Evolutionary conservation across 2,329 filamentous ascomycete genomes (phyloP).

Genomic region (Scortechinia acanthostroma): DNA sequence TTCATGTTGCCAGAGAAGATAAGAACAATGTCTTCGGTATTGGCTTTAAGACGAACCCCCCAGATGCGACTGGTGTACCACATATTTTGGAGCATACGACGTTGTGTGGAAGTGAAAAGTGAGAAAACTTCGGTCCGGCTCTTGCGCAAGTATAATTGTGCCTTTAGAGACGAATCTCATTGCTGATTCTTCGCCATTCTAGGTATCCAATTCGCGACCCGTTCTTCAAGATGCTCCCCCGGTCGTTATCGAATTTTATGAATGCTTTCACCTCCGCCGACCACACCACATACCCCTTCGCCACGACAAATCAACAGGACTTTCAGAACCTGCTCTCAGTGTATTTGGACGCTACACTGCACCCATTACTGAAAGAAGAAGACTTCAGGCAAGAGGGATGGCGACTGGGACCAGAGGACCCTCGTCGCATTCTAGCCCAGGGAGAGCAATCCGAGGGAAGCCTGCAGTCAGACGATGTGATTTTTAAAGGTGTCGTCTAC

Average conservation of each 20-base stretch:
- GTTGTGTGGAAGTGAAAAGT: slow-evolving; percentile 69
- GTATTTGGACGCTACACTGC: slow-evolving; percentile 67
- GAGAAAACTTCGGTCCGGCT: slow-evolving; percentile 11
- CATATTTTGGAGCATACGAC: slow-evolving; percentile 74
- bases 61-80: slow-evolving; percentile 67
- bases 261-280: slow-evolving; percentile 71
- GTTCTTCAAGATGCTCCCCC: slow-evolving; percentile 75
- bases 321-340: slow-evolving; percentile 69
- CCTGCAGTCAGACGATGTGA: slow-evolving; percentile 37
- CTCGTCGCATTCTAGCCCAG: slow-evolving; percentile 30
- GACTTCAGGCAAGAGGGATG: slow-evolving; percentile 73
- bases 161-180: background rate
- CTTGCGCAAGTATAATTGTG: background rate
- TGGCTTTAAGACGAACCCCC: slow-evolving; percentile 73
- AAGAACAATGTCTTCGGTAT: slow-evolving; percentile 75
- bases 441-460: slow-evolving; percentile 21
- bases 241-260: slow-evolving; percentile 76
- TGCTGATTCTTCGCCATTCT: slow-evolving; percentile 5
- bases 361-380: slow-evolving; percentile 60
- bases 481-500: slow-evolving; percentile 73
- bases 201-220: slow-evolving; percentile 71
- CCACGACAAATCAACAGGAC: slow-evolving; percentile 68
- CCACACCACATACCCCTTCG: slow-evolving; percentile 70
- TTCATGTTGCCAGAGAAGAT: slow-evolving; percentile 68
- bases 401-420: slow-evolving; percentile 67